These are phyloP conservation scores for Phyllosticta capitalensis DNA, from an alignment of 2,329 filamentous ascomycete species.

Conservation along the genomic window DNA sequence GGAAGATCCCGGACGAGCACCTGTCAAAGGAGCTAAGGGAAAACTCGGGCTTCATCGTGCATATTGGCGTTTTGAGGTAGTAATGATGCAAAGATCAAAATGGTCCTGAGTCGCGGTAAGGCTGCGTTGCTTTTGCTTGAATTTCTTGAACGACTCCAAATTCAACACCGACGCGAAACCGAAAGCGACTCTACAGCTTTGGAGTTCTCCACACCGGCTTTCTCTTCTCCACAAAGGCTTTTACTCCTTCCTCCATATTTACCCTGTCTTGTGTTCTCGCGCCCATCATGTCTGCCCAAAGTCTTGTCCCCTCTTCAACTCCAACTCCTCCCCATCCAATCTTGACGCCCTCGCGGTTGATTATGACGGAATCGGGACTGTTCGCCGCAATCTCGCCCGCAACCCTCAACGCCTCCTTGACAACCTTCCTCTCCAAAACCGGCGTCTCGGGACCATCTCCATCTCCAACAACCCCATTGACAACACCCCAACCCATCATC, in stretches of 20 bases:
- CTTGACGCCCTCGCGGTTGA: conserved; percentile 61
- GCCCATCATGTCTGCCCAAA: conserved; percentile 51
- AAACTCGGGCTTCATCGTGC: conserved; percentile 69
- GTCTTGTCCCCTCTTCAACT: conserved; percentile 51
- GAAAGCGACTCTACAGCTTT: conserved; percentile 18
- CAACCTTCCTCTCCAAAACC: conserved; percentile 29
- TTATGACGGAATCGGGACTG: conserved; percentile 67
- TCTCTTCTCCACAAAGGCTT: conserved; percentile 68
- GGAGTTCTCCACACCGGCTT: conserved; percentile 54
- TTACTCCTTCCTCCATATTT: conserved; percentile 66
- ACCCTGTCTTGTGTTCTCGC: conserved; percentile 52
- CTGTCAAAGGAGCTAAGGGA: conserved; percentile 51
- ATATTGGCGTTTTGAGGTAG: conserved; percentile 47
- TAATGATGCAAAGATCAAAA: not conserved
- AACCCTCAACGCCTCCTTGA: conserved; percentile 51
- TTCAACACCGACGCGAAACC: not conserved
- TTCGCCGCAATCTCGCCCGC: conserved; percentile 54
- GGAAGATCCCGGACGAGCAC: conserved; percentile 60
- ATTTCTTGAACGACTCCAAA: too few species aligned
- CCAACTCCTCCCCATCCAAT: conserved; percentile 62
- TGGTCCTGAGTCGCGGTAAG: not conserved
- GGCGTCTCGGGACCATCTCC: not conserved
- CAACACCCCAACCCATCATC: conserved; percentile 18
- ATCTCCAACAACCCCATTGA: conserved; percentile 17
- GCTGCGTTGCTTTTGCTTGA: not conserved